A percentile compares a stretch with the other conserved stretches of the same genome.
These are phyloP conservation scores for Sutorius eximius DNA, from an alignment of 1,284 basidiomycete species.

Conservation along the genomic window DNA sequence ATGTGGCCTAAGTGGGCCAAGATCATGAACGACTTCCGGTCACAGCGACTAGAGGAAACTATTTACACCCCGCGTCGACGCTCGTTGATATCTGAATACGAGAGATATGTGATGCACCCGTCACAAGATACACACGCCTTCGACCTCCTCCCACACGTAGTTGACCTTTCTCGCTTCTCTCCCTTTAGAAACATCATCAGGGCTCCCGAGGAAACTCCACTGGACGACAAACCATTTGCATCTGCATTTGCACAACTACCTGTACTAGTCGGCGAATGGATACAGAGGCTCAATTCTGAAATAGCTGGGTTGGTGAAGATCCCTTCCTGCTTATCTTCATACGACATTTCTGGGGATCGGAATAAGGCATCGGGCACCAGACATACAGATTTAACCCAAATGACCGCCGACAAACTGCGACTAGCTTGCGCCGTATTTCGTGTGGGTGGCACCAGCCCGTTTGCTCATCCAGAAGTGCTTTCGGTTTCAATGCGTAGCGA, in stretches of 20 bases:
- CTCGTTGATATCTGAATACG: conserved; percentile 12
- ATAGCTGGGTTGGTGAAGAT: conserved; percentile 16
- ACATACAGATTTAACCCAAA: neutral
- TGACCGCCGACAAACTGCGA: conserved; percentile 5
- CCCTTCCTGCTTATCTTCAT: neutral
- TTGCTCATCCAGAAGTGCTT: conserved; percentile 9
- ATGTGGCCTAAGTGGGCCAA: conserved; percentile 5
- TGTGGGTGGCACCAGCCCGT: neutral
- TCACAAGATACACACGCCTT: conserved; percentile 5
- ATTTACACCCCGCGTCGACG: conserved; percentile 19
- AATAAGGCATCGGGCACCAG: neutral
- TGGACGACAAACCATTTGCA: conserved; percentile 7
- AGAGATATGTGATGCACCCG: conserved; percentile 7
- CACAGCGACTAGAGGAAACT: conserved; percentile 3
- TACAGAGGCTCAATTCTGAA: conserved; percentile 11
- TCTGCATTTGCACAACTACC: conserved; percentile 23
- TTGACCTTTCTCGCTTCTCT: conserved; percentile 16
- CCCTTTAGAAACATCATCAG: conserved; percentile 19
- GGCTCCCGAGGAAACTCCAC: conserved; percentile 1
- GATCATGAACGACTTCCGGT: conserved; percentile 19
- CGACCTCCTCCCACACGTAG: conserved; percentile 22
- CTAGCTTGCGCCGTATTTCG: conserved; percentile 21
- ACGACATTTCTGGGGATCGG: neutral
- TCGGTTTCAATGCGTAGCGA: neutral
- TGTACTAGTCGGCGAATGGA: conserved; percentile 20